Evolutionary conservation across 306 rosid species (phyloP), one percentile per base, ranked within the genome.

Genomic region (Urtica urens): DNA sequence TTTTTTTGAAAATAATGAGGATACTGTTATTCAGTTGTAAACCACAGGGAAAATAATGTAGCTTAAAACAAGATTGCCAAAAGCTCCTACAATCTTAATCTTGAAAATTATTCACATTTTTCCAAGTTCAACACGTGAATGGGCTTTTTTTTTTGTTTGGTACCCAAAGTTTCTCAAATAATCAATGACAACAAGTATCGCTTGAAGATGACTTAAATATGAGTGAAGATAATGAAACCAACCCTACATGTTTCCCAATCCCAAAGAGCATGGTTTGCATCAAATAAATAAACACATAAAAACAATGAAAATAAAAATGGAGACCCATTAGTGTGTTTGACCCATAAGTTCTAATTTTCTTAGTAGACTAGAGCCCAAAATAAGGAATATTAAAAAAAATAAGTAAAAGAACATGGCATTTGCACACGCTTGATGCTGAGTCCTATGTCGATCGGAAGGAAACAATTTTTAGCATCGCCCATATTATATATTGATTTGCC

Each of bases 301-400:
- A 14, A 8, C 38, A 2, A 7, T 3, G 28, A 39, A 24, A 17
- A 17, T 31, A 31, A n/a, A 23, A 26, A 51, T 68, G 69, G 57
- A 11, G 64, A 49, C 63, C 74, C 75, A 71, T 70, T 19, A 17
- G 29, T 59, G 46, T 53, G 5, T 16, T 44, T 59, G 78, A 53
- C 80, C 75, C 80, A 71, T 76, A 40, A 6, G 54, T 41, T 35
- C 64, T 58, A 46, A 65, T 52, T 63, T 70, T 30, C 42, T 62
- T 58, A 16, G 59, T 57, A 50, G 55, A 56, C 55, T 44, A 58
- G 60, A 41, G 51, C 29, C 68, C 64, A 59, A 24, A 59, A 42
- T 9, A 35, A 35, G 11, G n/a, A 13, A 35, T 35, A 35, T 10
- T 3, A 7, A 7, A 4, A 7, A 35, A 13, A 35, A 28, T 10